Conservation (phyloP, 306 rosid genomes). For the Quercus cerris region DNA sequence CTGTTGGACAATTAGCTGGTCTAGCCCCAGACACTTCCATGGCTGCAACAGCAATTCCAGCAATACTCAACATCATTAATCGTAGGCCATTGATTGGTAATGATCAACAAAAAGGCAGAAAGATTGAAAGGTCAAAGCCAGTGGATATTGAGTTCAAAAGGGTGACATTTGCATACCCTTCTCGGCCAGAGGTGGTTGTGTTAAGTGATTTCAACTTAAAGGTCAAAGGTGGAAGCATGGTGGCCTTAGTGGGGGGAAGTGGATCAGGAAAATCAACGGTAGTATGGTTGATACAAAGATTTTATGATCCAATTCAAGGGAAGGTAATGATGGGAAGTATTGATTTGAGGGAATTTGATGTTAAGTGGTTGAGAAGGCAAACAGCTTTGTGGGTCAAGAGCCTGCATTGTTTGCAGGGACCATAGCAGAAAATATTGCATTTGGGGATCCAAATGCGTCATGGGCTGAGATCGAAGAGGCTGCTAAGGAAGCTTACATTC, state of each 20-base stretch:
- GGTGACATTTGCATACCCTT: conserved; percentile 85
- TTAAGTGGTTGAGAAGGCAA: conserved; percentile 83
- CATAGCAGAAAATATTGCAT: conserved; percentile 77
- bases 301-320: conserved; percentile 87
- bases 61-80: conserved; percentile 58
- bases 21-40: conserved; percentile 84
- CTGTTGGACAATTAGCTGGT: conserved; percentile 91
- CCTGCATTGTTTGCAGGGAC: conserved; percentile 83
- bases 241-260: conserved; percentile 81
- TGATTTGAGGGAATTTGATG: conserved; percentile 65
- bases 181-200: conserved; percentile 70
- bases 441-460: conserved; percentile 63
- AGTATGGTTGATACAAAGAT: conserved; percentile 79
- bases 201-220: conserved; percentile 62
- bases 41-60: conserved; percentile 68
- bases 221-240: conserved; percentile 66
- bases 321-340: conserved; percentile 70
- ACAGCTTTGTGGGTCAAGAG: conserved; percentile 91
- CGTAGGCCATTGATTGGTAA: conserved; percentile 57
- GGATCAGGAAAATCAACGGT: conserved; percentile 95
- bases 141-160: conserved; percentile 61
- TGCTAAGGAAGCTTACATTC: conserved; percentile 75
- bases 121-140: conserved; percentile 45
- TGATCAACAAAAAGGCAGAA: conserved; percentile 34
- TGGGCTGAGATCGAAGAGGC: conserved; percentile 88